Base-by-base conservation (phyloP, 805 yeast genomes). In the Myxozyma monticola region DNA sequence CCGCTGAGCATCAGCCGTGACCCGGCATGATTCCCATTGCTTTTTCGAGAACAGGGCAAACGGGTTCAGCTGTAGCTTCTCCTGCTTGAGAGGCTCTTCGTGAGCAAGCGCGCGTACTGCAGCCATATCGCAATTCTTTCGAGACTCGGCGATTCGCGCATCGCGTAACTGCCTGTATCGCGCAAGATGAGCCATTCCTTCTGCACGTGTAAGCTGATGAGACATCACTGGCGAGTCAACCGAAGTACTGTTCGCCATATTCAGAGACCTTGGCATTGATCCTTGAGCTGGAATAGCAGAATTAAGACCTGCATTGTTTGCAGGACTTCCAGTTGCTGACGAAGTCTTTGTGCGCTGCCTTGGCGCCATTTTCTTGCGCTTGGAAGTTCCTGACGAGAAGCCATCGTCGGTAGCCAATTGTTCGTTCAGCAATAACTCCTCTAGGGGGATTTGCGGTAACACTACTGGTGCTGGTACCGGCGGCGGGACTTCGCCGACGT, bases 21-120 rank as follows among this genome's bases (percentile, higher is more conserved):
- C 57, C 17, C 72, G 63, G 45, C 73, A 67, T 18, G 62, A 61
- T 7, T 70, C 73, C 75, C 75, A 71, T 51, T 67, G 68, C 33
- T 68, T 70, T 45, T 71, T 71, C 45, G 71, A 75, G 54, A 68
- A 71, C 4, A 71, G 60, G 31, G 71, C 49, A 42, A 69, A 71
- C 20, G 75, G 75, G 51, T 71, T 71, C 2, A 73, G 69, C 24
- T 63, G 64, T 20, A 71, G 69, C 17, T 71, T 60, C 34, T 69
- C 71, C 1, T 75, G 75, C 42, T 65, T 65, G 17, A 57, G 53
- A 1, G 75, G 75, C 28, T 65, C 57, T 21, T 64, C 66, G 14
- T 33, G 38, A 1, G 74, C 75, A n/a, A 71, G 54, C 45, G 67
- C 68, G 37, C 62, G 36, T 4, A 34, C 15, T 1, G 56, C 26